These are phyloP conservation scores for Coniella lustricola DNA, from an alignment of 2,329 filamentous ascomycete species.

Conservation along the genomic window DNA sequence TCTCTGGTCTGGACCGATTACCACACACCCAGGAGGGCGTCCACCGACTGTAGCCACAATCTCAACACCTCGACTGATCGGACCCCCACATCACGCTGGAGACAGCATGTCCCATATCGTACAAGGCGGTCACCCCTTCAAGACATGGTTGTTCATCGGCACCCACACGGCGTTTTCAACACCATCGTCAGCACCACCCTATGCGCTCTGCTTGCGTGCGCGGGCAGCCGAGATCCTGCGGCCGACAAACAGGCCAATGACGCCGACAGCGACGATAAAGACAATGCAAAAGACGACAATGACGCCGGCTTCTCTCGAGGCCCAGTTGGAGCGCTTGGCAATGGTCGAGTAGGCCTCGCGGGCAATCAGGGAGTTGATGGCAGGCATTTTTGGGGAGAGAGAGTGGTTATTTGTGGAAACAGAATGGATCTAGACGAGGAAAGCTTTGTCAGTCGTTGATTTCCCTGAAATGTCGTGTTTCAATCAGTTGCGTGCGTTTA, in stretches of 20 bases:
- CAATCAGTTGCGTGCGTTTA: no score
- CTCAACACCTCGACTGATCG: no score
- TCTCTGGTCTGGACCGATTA: no score
- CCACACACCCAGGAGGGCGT: no score
- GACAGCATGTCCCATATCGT: no score
- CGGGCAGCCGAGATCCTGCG: conserved; percentile 27
- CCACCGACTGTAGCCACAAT: no score
- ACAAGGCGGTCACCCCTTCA: no score
- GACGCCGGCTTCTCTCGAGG: conserved; percentile 48
- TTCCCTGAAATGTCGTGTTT: background rate
- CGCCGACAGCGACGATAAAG: conserved; percentile 44
- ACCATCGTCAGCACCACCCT: no score
- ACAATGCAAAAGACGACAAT: conserved; percentile 57
- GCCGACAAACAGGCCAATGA: conserved; percentile 40
- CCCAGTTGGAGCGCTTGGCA: conserved; percentile 53
- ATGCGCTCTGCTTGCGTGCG: conserved; percentile 8
- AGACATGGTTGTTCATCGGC: no score
- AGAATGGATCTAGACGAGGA: background rate
- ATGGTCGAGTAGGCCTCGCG: conserved; percentile 33
- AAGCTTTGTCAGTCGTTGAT: conserved; percentile 2
- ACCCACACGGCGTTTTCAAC: no score
- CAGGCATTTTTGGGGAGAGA: conserved; percentile 26
- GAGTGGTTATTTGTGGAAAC: background rate
- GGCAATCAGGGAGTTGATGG: conserved; percentile 26
- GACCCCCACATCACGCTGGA: no score